Evolutionary conservation across 2,329 filamentous ascomycete species (phyloP).

Genomic region (Xylaria arbuscula): DNA sequence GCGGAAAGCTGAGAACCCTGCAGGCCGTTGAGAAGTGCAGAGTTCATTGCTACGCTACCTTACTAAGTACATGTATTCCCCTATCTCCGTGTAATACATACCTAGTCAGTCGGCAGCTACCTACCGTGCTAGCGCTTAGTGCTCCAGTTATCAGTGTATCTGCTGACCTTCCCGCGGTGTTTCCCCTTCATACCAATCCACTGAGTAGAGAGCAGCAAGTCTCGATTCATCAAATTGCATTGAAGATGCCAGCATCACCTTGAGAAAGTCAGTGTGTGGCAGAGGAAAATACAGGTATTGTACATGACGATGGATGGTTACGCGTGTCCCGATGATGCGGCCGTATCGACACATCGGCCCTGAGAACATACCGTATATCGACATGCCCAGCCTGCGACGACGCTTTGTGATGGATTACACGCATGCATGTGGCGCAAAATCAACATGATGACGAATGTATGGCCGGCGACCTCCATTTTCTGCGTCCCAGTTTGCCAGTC

Average conservation of each 20-base stretch:
- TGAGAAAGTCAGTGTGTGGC: not conserved
- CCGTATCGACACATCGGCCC: not conserved
- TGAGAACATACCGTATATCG: not conserved
- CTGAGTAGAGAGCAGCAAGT: not conserved
- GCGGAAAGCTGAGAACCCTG: constrained; percentile 18
- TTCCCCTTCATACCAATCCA: not conserved
- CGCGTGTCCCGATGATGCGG: not conserved
- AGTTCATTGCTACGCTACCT: not conserved
- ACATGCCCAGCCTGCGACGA: constrained; percentile 3
- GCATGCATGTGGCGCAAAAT: constrained; percentile 13
- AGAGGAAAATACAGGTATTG: not conserved
- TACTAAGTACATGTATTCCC: not conserved
- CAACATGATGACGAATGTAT: constrained; percentile 8
- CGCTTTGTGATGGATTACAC: constrained; percentile 1
- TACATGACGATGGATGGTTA: not conserved
- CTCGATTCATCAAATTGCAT: not conserved
- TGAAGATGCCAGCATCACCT: constrained; percentile 3
- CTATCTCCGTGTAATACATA: not conserved
- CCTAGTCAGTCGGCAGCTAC: not conserved
- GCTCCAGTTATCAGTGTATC: too few species aligned
- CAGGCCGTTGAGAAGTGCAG: constrained; percentile 19
- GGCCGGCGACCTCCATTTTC: not conserved
- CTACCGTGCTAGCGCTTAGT: not conserved
- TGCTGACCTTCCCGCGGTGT: not conserved
- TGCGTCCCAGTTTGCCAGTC: constrained; percentile 4